These are phyloP conservation scores for Niveomyces coronatus DNA, from an alignment of 2,329 filamentous ascomycete genomes.

Conservation along the genomic window DNA sequence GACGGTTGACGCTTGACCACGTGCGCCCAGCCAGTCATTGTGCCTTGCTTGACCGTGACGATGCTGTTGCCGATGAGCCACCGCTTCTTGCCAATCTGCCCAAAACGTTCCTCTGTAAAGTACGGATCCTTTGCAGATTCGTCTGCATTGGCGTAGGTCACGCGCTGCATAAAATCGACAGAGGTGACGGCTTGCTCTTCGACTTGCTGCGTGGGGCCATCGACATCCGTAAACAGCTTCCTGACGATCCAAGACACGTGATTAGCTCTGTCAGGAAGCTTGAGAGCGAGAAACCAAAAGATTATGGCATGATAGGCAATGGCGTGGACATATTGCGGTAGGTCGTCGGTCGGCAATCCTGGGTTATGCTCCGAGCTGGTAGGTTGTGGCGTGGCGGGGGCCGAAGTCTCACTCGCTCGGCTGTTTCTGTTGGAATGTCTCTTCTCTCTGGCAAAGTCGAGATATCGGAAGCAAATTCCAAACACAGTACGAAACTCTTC, in stretches of 20 bases:
- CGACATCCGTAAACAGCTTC: constrained; percentile 69
- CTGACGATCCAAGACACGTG: constrained; percentile 87
- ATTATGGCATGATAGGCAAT: constrained; percentile 91
- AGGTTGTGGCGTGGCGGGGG: constrained; percentile 15
- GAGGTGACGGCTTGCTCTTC: constrained; percentile 93
- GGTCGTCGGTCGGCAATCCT: constrained; percentile 48
- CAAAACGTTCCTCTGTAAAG: constrained; percentile 56
- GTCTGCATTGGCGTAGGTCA: constrained; percentile 75
- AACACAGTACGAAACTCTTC: constrained; percentile 93
- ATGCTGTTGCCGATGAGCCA: constrained; percentile 69
- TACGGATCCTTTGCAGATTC: constrained; percentile 58
- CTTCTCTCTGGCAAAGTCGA: constrained; percentile 75
- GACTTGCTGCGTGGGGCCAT: constrained; percentile 57
- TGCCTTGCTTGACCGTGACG: constrained; percentile 63
- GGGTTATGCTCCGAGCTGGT: constrained; percentile 14
- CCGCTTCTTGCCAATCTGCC: constrained; percentile 54
- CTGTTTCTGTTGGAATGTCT: constrained; percentile 37
- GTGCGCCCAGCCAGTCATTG: constrained; percentile 55
- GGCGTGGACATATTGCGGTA: constrained; percentile 89
- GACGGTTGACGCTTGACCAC: constrained; percentile 63
- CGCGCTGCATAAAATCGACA: constrained; percentile 87
- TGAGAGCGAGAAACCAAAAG: constrained; percentile 92
- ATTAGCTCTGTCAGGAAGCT: constrained; percentile 69
- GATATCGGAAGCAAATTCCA: constrained; percentile 86
- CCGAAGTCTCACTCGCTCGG: constrained; percentile 32